These are phyloP conservation scores for Exophiala mesophila DNA, from an alignment of 2,329 filamentous ascomycete species.

Conservation along the genomic window DNA sequence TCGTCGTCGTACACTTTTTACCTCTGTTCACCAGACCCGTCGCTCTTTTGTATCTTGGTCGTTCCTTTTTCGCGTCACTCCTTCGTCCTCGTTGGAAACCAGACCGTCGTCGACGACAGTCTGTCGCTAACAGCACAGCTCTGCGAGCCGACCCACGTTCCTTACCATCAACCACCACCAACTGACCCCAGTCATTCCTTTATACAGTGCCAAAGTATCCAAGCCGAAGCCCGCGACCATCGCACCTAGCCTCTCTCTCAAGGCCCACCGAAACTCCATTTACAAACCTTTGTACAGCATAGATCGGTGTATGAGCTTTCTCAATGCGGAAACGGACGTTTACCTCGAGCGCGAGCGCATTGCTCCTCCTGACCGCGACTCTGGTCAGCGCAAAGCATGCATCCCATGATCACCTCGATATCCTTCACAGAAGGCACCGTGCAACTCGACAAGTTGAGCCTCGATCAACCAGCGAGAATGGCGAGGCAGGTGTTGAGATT, in stretches of 20 bases:
- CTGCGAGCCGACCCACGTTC: conserved; percentile 25
- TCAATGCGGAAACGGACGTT: conserved; percentile 26
- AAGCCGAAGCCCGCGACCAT: no score
- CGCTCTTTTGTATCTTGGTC: conserved; percentile 1
- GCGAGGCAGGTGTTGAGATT: conserved; percentile 25
- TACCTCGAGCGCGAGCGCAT: conserved; percentile 31
- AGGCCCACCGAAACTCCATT: neutral
- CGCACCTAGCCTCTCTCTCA: no score
- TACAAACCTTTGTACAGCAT: conserved; percentile 10
- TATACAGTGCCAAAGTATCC: no score
- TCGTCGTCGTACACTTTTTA: neutral
- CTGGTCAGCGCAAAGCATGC: conserved; percentile 28
- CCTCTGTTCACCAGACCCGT: neutral
- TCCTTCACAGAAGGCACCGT: conserved; percentile 33
- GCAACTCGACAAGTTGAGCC: conserved; percentile 26
- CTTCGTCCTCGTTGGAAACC: conserved; percentile 13
- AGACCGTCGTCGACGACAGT: conserved; percentile 15
- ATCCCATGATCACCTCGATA: conserved; percentile 31
- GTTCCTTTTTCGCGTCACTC: neutral
- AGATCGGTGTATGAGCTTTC: neutral
- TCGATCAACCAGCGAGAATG: conserved; percentile 25
- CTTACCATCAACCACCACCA: conserved; percentile 14
- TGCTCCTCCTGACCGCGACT: conserved; percentile 35
- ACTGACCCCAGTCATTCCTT: conserved; percentile 27
- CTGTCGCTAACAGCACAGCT: conserved; percentile 13